Conservation (phyloP, 371 early-diverging fungal genomes). For the Mortierella sp. region DNA sequence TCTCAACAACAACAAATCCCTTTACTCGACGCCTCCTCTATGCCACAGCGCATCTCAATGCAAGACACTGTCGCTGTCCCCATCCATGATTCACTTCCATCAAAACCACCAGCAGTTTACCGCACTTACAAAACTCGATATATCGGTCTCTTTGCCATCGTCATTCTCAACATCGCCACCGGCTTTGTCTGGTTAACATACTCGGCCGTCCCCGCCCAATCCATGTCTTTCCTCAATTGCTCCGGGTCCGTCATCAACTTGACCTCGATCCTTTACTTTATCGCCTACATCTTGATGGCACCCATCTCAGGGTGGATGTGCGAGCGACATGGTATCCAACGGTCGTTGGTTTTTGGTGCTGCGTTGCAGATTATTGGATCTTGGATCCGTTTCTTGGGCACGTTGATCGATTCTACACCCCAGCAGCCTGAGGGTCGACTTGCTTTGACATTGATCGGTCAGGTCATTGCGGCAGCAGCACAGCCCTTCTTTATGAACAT, state of each 20-base stretch:
- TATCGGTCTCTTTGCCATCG: slow-evolving; percentile 54
- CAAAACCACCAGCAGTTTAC: slow-evolving; percentile 14
- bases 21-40: background rate
- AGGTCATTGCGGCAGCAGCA: slow-evolving; percentile 71
- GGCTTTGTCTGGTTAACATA: slow-evolving; percentile 60
- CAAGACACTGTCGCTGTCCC: background rate
- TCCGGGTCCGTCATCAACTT: slow-evolving; percentile 51
- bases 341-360: slow-evolving; percentile 66
- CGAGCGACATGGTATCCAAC: slow-evolving; percentile 63
- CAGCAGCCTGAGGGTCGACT: slow-evolving; percentile 60
- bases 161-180: slow-evolving; percentile 53
- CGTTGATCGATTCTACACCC: slow-evolving; percentile 54
- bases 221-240: slow-evolving; percentile 41
- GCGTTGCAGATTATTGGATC: slow-evolving; percentile 64
- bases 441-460: slow-evolving; percentile 71
- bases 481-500: slow-evolving; percentile 75
- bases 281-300: slow-evolving; percentile 62
- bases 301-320: slow-evolving; percentile 65
- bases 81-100: background rate
- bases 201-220: slow-evolving; percentile 33
- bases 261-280: slow-evolving; percentile 64
- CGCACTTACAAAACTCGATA: slow-evolving; percentile 48
- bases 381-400: slow-evolving; percentile 71
- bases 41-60: slow-evolving; percentile 1
- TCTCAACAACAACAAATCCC: background rate